Conservation (phyloP, 2,329 filamentous ascomycete genomes). For the Helotiales sp. region DNA sequence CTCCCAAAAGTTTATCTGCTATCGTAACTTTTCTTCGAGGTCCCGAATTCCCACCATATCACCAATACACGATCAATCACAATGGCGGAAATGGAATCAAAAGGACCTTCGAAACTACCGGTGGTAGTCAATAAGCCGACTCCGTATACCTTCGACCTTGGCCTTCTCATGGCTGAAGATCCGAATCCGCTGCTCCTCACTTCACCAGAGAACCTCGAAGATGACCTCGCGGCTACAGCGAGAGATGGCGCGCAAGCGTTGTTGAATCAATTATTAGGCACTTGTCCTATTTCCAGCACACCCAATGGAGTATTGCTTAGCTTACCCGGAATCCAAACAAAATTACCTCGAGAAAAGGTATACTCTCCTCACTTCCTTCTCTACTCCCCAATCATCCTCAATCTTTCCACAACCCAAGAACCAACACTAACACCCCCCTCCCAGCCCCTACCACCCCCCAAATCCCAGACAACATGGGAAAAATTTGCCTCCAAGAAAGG, state of each 20-base stretch:
- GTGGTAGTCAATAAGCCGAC: slow-evolving; percentile 77
- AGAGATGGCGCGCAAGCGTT: slow-evolving; percentile 90
- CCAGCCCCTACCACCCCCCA: slow-evolving; percentile 72
- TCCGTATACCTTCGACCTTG: slow-evolving; percentile 89
- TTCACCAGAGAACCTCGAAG: slow-evolving; percentile 54
- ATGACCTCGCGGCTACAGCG: slow-evolving; percentile 69
- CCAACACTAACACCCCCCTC: neutral
- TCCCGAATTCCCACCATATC: neutral
- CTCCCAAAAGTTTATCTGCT: slow-evolving; percentile 20
- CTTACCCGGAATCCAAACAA: slow-evolving; percentile 69
- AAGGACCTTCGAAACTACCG: slow-evolving; percentile 44
- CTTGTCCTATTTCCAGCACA: slow-evolving; percentile 75
- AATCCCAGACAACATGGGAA: slow-evolving; percentile 91
- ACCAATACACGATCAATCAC: neutral
- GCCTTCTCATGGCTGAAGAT: slow-evolving; percentile 82
- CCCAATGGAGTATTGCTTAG: slow-evolving; percentile 71
- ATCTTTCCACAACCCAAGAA: neutral
- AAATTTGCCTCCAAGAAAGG: slow-evolving; percentile 96
- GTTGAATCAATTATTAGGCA: slow-evolving; percentile 91
- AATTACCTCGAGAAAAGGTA: slow-evolving; percentile 81
- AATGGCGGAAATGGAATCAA: slow-evolving; percentile 7
- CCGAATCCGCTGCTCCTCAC: slow-evolving; percentile 74
- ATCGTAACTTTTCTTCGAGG: slow-evolving; percentile 12
- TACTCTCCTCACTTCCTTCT: neutral
- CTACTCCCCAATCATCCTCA: neutral